These are phyloP conservation scores for Colletotrichum viniferum DNA, from an alignment of 2,329 filamentous ascomycete genomes.

Conservation along the genomic window DNA sequence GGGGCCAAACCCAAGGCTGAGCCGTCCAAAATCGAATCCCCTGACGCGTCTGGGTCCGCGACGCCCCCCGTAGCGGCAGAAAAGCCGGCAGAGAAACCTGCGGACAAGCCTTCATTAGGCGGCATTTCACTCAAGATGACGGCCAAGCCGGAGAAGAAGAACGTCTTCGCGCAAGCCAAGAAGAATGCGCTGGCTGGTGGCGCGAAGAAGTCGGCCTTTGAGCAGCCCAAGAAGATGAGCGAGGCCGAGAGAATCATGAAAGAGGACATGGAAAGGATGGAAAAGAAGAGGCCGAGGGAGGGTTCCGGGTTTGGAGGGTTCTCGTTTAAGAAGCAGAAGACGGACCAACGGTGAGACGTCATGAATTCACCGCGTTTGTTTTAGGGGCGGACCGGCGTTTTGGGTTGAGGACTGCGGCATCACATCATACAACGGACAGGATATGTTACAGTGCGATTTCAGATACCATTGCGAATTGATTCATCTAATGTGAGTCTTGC, in stretches of 20 bases:
- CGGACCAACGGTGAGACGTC: not conserved
- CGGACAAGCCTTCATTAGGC: conserved; percentile 17
- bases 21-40: conserved; percentile 18
- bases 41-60: conserved; percentile 7
- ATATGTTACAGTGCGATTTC: conserved; percentile 8
- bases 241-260: conserved; percentile 91
- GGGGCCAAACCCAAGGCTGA: conserved; percentile 45
- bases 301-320: conserved; percentile 48
- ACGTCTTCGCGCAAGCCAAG: conserved; percentile 71
- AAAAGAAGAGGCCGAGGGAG: conserved; percentile 67
- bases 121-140: conserved; percentile 69
- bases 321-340: conserved; percentile 58
- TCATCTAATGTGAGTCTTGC: conserved; percentile 5
- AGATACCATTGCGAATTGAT: conserved; percentile 32
- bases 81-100: conserved; percentile 21
- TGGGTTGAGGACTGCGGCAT: not conserved
- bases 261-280: conserved; percentile 78
- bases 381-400: not conserved
- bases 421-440: not conserved
- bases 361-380: not conserved
- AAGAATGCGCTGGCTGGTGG: conserved; percentile 71
- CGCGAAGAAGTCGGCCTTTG: conserved; percentile 64
- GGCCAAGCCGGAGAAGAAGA: conserved; percentile 72
- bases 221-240: conserved; percentile 81
- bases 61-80: conserved; percentile 22